A percentile compares a stretch with the other conserved stretches of the same genome.
These are phyloP conservation scores for Penicillium sp. DNA, from an alignment of 2,329 filamentous ascomycete genomes.

Conservation along the genomic window DNA sequence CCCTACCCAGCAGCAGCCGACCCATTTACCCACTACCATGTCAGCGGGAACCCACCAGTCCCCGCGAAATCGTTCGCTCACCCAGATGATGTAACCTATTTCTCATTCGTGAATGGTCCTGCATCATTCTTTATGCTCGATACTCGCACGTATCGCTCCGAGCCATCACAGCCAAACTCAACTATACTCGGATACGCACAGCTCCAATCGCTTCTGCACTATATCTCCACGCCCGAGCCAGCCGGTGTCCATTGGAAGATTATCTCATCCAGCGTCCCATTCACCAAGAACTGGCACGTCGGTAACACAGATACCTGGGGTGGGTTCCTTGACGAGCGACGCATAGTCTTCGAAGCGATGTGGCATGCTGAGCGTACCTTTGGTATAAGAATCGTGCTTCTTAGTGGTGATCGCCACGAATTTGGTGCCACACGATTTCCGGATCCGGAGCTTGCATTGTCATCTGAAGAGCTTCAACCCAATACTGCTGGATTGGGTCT, in stretches of 20 bases:
- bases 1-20: conserved; percentile 78
- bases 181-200: conserved; percentile 85
- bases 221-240: conserved; percentile 71
- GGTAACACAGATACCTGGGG: conserved; percentile 92
- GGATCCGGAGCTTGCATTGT: conserved; percentile 37
- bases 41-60: conserved; percentile 75
- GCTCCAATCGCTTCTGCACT: conserved; percentile 74
- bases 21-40: conserved; percentile 85
- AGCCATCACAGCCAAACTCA: conserved; percentile 57
- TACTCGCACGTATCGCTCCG: conserved; percentile 79
- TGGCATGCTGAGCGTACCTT: conserved; percentile 75
- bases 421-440: conserved; percentile 84
- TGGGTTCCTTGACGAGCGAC: conserved; percentile 80
- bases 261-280: conserved; percentile 83
- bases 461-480: conserved; percentile 17
- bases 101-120: conserved; percentile 84
- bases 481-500: conserved; percentile 46
- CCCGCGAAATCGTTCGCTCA: conserved; percentile 49
- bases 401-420: conserved; percentile 94
- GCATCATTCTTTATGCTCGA: conserved; percentile 95
- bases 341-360: conserved; percentile 80
- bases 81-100: conserved; percentile 72
- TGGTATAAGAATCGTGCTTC: conserved; percentile 74
- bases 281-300: conserved; percentile 96
- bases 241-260: conserved; percentile 89